A percentile compares a stretch with the other conserved stretches of the same genome.
Conservation (phyloP, 345 rosid species). For the Populus nigra region DNA sequence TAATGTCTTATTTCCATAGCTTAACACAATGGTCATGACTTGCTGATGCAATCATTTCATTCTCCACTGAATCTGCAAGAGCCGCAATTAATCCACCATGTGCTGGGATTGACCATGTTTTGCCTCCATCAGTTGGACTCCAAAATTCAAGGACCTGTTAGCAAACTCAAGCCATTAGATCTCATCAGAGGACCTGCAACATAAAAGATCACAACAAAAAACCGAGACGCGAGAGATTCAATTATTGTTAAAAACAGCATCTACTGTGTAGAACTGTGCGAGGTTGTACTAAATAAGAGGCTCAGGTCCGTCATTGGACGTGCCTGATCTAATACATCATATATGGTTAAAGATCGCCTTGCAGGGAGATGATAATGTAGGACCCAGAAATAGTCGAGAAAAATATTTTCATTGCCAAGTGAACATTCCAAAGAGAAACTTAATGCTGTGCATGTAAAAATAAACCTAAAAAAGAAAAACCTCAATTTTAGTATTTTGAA, state of each 20-base stretch:
- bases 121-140: conserved; percentile 31
- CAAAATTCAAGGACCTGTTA: conserved; percentile 33
- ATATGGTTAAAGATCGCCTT: no score
- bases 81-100: conserved; percentile 26
- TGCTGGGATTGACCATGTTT: conserved; percentile 23
- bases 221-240: neutral
- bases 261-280: no score
- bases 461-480: neutral
- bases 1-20: conserved; percentile 27
- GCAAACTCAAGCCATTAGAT: neutral
- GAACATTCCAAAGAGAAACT: no score
- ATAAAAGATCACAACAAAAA: neutral
- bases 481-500: neutral
- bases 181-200: neutral
- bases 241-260: no score
- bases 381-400: no score
- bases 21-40: conserved; percentile 37
- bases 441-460: neutral
- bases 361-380: no score
- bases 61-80: conserved; percentile 21
- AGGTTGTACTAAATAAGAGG: no score
- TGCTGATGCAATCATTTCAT: conserved; percentile 31
- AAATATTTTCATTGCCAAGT: no score
- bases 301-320: no score
- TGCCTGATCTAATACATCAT: no score